These are phyloP conservation scores for Byssochlamys sp. DNA, from an alignment of 2,329 filamentous ascomycete genomes.

Conservation along the genomic window DNA sequence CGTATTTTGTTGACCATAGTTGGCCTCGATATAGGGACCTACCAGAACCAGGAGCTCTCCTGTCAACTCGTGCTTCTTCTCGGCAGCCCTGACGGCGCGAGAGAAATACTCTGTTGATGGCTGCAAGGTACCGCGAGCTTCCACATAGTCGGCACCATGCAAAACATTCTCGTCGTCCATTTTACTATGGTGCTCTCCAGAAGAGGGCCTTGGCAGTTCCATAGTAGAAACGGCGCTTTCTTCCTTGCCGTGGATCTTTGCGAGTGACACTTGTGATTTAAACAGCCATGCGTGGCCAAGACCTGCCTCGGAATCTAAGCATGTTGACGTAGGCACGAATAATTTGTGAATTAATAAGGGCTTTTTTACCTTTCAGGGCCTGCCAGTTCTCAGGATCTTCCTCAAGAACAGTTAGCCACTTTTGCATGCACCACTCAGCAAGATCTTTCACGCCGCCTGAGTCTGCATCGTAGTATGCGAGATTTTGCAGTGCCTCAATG, in stretches of 20 bases:
- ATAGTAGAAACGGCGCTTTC: constrained; percentile 4
- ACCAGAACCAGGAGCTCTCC: constrained; percentile 40
- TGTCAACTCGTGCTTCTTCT: constrained; percentile 25
- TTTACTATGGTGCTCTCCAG: constrained; percentile 41
- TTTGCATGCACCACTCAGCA: constrained; percentile 41
- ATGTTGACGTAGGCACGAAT: constrained; percentile 2
- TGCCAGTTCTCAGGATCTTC: constrained; percentile 36
- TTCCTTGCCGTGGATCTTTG: constrained; percentile 39
- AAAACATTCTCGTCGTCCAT: constrained; percentile 40
- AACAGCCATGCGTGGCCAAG: constrained; percentile 44
- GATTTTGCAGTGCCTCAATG: constrained; percentile 37
- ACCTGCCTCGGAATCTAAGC: constrained; percentile 21
- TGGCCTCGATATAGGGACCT: constrained; percentile 11
- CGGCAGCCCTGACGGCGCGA: constrained; percentile 19
- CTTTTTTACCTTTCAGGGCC: constrained; percentile 33
- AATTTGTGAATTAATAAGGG: background rate
- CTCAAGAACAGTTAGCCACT: constrained; percentile 39
- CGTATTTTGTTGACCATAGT: background rate
- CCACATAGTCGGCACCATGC: constrained; percentile 44
- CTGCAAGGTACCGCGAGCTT: constrained; percentile 5
- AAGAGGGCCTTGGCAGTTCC: constrained; percentile 28
- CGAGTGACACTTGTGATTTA: constrained; percentile 41
- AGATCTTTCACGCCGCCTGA: constrained; percentile 38
- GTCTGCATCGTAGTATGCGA: constrained; percentile 43
- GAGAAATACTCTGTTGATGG: background rate